Conservation (phyloP, 2,329 filamentous ascomycete genomes). For the Sclerotinia sclerotiorum region DNA sequence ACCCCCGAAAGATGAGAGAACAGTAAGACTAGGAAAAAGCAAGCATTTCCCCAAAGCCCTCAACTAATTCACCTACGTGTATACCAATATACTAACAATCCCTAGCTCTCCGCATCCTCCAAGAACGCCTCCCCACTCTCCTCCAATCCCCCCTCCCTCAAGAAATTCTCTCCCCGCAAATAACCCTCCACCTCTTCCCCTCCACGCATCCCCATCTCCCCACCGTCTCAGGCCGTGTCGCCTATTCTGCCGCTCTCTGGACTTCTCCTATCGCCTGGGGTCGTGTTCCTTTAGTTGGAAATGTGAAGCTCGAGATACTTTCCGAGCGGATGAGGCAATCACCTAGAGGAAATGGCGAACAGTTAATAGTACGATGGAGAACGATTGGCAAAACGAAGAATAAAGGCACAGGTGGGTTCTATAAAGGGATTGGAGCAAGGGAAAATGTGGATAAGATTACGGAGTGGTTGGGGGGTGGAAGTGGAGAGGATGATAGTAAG, state of each 20-base stretch:
- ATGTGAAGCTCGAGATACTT: slow-evolving; percentile 82
- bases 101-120: slow-evolving; percentile 62
- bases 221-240: slow-evolving; percentile 84
- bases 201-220: slow-evolving; percentile 85
- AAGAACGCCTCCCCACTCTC: slow-evolving; percentile 65
- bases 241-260: slow-evolving; percentile 92
- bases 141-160: slow-evolving; percentile 67
- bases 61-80: neutral
- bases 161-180: slow-evolving; percentile 73
- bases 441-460: slow-evolving; percentile 56
- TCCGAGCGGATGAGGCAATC: slow-evolving; percentile 73
- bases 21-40: slow-evolving; percentile 51
- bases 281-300: slow-evolving; percentile 83
- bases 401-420: slow-evolving; percentile 45
- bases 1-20: slow-evolving; percentile 54
- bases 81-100: slow-evolving; percentile 23
- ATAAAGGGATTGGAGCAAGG: slow-evolving; percentile 44
- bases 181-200: slow-evolving; percentile 69
- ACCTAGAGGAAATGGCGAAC: slow-evolving; percentile 55
- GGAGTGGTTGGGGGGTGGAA: slow-evolving; percentile 46
- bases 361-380: slow-evolving; percentile 89
- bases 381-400: slow-evolving; percentile 56
- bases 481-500: slow-evolving; percentile 60
- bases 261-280: slow-evolving; percentile 97
- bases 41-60: slow-evolving; percentile 25